These are phyloP conservation scores for Trichoderma endophyticum DNA, from an alignment of 2,329 filamentous ascomycete species.

Conservation along the genomic window DNA sequence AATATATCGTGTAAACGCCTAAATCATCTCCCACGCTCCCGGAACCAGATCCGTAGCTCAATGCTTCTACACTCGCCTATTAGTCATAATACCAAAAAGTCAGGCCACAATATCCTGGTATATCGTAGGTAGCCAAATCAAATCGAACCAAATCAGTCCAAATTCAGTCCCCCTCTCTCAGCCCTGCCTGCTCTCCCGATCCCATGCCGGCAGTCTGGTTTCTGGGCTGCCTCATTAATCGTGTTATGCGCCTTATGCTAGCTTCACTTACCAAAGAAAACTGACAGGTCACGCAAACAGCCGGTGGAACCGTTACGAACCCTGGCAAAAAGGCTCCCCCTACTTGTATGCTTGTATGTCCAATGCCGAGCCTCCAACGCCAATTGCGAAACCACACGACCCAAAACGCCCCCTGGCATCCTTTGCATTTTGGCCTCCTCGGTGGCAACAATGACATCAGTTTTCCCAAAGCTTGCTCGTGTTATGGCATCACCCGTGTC, in stretches of 20 bases:
- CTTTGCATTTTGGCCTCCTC: background rate
- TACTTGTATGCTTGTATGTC: background rate
- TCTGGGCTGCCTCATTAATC: background rate
- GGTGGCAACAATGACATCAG: conserved; percentile 11
- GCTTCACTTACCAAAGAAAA: background rate
- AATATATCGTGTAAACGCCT: background rate
- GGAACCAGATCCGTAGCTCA: background rate
- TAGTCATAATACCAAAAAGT: background rate
- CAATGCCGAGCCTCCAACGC: background rate
- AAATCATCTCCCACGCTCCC: background rate
- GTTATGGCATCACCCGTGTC: background rate
- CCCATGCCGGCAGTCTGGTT: background rate
- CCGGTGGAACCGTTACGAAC: background rate
- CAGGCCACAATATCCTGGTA: background rate
- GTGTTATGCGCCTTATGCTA: background rate
- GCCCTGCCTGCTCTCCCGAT: background rate
- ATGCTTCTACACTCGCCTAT: background rate
- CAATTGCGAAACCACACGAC: background rate
- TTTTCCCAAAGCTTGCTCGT: background rate
- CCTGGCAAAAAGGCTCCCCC: background rate
- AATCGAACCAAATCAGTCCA: background rate
- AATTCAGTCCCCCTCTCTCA: background rate
- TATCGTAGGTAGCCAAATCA: background rate
- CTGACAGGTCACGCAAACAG: background rate
- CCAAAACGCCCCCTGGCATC: background rate